Evolutionary conservation across 129 eudicot species (phyloP).

Genomic region (Deinandra increscens): DNA sequence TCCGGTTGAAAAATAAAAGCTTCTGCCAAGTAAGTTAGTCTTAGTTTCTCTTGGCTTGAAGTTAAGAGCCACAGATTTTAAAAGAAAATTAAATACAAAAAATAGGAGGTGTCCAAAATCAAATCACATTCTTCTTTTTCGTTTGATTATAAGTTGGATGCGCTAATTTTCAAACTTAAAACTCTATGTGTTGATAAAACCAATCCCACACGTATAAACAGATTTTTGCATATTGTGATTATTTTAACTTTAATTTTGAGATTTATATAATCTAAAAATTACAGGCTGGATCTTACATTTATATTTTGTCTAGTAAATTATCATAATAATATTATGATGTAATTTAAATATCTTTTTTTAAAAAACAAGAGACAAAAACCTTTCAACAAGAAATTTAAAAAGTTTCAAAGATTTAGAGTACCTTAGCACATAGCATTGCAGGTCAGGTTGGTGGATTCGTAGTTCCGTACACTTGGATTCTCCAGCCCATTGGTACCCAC

Average conservation of each 20-base stretch:
- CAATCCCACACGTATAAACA: neutral
- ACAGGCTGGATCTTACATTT: neutral
- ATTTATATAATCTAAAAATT: neutral
- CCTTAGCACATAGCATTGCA: conserved; percentile 29
- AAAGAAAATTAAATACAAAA: neutral
- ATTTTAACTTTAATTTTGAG: neutral
- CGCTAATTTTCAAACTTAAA: neutral
- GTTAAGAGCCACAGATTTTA: neutral
- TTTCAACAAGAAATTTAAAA: neutral
- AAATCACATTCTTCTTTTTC: conserved; percentile 7
- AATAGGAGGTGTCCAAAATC: neutral
- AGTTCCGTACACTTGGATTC: conserved; percentile 15
- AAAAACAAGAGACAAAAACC: conserved; percentile 12
- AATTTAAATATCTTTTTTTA: neutral
- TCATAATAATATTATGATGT: neutral
- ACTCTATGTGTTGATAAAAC: neutral
- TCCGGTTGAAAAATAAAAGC: no score
- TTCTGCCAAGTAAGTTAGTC: no score
- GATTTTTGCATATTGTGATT: neutral
- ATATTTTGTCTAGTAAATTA: neutral
- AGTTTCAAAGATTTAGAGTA: conserved; percentile 13
- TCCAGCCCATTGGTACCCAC: neutral
- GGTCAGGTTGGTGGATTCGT: conserved; percentile 21
- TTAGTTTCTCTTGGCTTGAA: neutral
- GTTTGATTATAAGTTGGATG: conserved; percentile 2